phyloP scores from a whole-genome alignment of 2,329 filamentous ascomycete species.

The Ambrosiella cleistominuta region DNA sequence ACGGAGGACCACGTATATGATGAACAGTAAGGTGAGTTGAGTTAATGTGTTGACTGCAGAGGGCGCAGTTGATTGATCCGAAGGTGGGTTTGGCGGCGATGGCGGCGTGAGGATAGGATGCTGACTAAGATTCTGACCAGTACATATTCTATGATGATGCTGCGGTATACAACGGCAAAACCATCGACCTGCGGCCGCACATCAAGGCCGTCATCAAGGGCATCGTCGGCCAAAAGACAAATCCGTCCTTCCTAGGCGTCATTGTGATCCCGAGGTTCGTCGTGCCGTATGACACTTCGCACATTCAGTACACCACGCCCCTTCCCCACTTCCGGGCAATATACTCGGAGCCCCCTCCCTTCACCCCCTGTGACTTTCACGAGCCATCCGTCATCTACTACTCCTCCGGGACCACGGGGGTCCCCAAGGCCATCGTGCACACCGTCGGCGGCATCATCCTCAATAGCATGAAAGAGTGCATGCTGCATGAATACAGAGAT shows the following conservation, averaged over 20 bases:
- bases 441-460: slow-evolving; percentile 48
- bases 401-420: slow-evolving; percentile 65
- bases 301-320: slow-evolving; percentile 36
- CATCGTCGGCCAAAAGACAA: slow-evolving; percentile 34
- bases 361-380: slow-evolving; percentile 42
- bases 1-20: no score
- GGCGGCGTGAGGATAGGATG: not conserved
- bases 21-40: no score
- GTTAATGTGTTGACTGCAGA: slow-evolving; percentile 31
- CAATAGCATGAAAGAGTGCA: slow-evolving; percentile 38
- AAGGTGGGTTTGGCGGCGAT: slow-evolving; percentile 21
- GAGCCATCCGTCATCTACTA: slow-evolving; percentile 68
- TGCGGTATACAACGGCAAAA: slow-evolving; percentile 63
- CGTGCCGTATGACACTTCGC: no score
- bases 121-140: slow-evolving; percentile 16
- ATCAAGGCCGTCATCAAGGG: slow-evolving; percentile 49
- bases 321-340: slow-evolving; percentile 27
- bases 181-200: slow-evolving; percentile 52
- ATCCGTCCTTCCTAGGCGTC: slow-evolving; percentile 42
- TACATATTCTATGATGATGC: slow-evolving; percentile 74
- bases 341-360: slow-evolving; percentile 1
- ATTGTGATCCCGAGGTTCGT: slow-evolving; percentile 36
- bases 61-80: slow-evolving; percentile 57
- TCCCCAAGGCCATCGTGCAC: slow-evolving; percentile 75
- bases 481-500: slow-evolving; percentile 28